phyloP scores from a whole-genome alignment of 2,329 filamentous ascomycete species.

The Fusarium haematococcum region DNA sequence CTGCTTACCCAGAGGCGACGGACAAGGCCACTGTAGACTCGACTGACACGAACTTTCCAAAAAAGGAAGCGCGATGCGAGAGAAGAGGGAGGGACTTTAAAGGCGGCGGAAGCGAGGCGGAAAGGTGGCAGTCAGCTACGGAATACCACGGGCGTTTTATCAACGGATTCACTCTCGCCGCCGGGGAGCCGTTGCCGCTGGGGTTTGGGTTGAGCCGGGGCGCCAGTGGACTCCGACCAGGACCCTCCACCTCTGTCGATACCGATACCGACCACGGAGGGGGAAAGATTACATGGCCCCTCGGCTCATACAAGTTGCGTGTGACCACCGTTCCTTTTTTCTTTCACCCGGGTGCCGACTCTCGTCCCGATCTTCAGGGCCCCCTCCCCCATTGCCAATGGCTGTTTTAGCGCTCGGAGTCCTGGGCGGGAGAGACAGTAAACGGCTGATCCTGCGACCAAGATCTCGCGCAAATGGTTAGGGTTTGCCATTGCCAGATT shows the following conservation, averaged over 20 bases:
- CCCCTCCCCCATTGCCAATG: background rate
- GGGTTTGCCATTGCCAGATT: background rate
- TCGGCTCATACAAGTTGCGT: background rate
- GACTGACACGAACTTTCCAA: slow-evolving; percentile 1
- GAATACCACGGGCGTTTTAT: slow-evolving; percentile 34
- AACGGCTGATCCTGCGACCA: background rate
- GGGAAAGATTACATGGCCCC: background rate
- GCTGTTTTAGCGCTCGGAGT: slow-evolving; percentile 2
- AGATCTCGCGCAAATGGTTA: background rate
- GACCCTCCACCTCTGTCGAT: background rate
- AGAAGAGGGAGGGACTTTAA: background rate
- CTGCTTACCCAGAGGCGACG: background rate
- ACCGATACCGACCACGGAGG: background rate
- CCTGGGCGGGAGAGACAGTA: background rate
- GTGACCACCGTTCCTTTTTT: background rate
- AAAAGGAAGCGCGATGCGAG: background rate
- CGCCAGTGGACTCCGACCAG: background rate
- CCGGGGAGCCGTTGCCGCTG: slow-evolving; percentile 13
- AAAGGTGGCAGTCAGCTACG: slow-evolving; percentile 10
- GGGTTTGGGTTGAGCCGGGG: slow-evolving; percentile 14
- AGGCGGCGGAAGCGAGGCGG: slow-evolving; percentile 12
- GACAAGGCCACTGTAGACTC: background rate
- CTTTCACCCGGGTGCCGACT: slow-evolving; percentile 7
- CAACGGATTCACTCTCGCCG: background rate
- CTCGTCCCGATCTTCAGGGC: slow-evolving; percentile 2